Conservation (phyloP, 345 rosid species). For the Eutrema heterophyllum region DNA sequence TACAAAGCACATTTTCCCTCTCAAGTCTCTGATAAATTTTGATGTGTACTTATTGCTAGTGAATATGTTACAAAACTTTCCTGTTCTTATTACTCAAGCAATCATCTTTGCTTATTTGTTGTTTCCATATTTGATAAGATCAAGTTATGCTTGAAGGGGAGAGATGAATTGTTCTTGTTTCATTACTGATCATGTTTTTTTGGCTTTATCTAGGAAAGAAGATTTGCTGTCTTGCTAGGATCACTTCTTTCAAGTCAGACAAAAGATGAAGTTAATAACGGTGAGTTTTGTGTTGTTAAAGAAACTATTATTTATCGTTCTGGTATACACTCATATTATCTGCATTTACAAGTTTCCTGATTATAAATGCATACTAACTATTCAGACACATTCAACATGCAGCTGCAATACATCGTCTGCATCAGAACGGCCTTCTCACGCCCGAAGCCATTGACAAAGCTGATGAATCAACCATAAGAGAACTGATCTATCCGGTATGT, state of each 20-base stretch:
- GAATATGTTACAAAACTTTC: not conserved
- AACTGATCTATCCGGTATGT: constrained; percentile 85
- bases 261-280: constrained; percentile 72
- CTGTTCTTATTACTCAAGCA: not conserved
- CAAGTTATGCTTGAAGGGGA: not conserved
- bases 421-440: constrained; percentile 57
- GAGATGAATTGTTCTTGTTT: not conserved
- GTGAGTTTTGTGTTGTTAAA: constrained; percentile 33
- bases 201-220: constrained; percentile 49
- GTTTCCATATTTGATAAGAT: not conserved
- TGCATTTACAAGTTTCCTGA: not conserved
- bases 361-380: constrained; percentile 4
- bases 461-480: constrained; percentile 69
- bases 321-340: not conserved
- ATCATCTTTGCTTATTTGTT: not conserved
- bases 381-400: constrained; percentile 21
- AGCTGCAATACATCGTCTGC: constrained; percentile 93
- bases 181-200: not conserved
- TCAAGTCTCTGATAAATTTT: not conserved
- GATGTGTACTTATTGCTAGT: not conserved
- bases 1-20: not conserved
- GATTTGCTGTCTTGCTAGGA: constrained; percentile 65
- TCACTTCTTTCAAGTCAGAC: constrained; percentile 79
- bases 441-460: constrained; percentile 75
- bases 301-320: not conserved